Percentiles rank a stretch among this genome's conserved stretches.
Conservation (phyloP, 805 yeast species). For the Lachancea sp. region DNA sequence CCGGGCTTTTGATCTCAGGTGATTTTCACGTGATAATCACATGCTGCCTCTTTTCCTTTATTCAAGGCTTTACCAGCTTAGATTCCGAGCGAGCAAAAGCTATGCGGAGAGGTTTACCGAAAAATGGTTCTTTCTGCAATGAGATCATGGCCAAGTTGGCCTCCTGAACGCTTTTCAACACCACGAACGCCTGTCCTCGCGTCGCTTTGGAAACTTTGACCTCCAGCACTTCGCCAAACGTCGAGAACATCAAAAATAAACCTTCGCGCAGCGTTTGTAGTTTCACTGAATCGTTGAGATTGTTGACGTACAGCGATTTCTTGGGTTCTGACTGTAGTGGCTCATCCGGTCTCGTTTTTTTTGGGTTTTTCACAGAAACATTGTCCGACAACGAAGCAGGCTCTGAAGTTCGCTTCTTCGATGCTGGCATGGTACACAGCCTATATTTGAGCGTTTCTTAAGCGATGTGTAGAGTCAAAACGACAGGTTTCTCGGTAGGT, state of each 20-base stretch:
- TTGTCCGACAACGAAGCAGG: not conserved
- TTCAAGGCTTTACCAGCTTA: not conserved
- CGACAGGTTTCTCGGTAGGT: no score
- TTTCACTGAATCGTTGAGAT: constrained; percentile 52
- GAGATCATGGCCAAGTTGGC: constrained; percentile 47
- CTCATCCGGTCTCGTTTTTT: not conserved
- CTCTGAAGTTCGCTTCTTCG: not conserved
- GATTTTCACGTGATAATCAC: no score
- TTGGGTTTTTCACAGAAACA: not conserved
- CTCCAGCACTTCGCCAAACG: constrained; percentile 59
- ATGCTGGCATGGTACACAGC: not conserved
- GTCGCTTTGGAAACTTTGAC: constrained; percentile 40
- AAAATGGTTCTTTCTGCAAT: constrained; percentile 43
- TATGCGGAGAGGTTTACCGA: constrained; percentile 46
- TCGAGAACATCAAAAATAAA: constrained; percentile 51
- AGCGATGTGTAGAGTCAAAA: no score
- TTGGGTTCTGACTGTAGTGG: constrained; percentile 18
- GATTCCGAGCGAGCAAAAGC: constrained; percentile 35
- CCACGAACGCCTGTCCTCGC: constrained; percentile 65
- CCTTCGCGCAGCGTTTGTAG: constrained; percentile 41
- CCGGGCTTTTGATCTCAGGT: no score
- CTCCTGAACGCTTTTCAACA: constrained; percentile 42
- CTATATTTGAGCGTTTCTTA: no score
- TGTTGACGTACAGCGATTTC: constrained; percentile 52
- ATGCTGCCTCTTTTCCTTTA: no score